Base-by-base conservation (phyloP, 2,329 filamentous ascomycete genomes). In the Arachnomyces sp. region DNA sequence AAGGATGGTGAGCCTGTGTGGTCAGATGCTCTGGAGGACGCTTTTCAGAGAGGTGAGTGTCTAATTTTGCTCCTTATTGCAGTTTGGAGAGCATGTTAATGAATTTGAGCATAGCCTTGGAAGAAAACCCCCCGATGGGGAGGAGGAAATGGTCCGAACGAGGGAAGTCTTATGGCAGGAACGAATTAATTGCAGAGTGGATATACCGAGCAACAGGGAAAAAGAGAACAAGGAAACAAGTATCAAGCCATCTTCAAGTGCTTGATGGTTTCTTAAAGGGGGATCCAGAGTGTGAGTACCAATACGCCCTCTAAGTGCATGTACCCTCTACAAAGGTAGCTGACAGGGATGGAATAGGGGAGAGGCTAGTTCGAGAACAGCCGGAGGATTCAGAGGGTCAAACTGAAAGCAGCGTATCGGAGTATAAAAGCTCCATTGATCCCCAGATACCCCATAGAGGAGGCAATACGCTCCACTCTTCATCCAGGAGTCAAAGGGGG, bases 221-320 rank as follows among this genome's bases (percentile, higher is more conserved):
- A 41, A 53, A 50, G 17, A 65, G 77, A 39, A 60, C 57, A 12
- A 65, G 77, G 37, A 81, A 81, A 55, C 74, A 80, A 51, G 73
- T 81, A 3, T 80, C 77, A 0, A 81, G 77, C 49, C 77, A 81
- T 52, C 69, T 80, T 17, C 77, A 81, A 56, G 76, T 80, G 2
- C 62, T 81, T 14, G 76, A 77, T 54, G 68, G 66, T 9, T 72
- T 75, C 43, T 60, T 79, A 29, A 65, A 66, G 46, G 64, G 68
- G 4, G 68, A 76, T 44, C 67, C 70, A 18, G 61, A 67, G 43
- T 74, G 73, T 76, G 57, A 64, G 68, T 58, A 34, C 17, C 9
- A 9, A 25, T 25, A 25, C 9, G 29, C 31, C 18, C 32, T 7
- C 16, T 12, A 6, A 6, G 36, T 28, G 29, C 16, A 5, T 28